phyloP scores from a whole-genome alignment of 495 filamentous ascomycete species.

The Bathelium albidoporum region DNA sequence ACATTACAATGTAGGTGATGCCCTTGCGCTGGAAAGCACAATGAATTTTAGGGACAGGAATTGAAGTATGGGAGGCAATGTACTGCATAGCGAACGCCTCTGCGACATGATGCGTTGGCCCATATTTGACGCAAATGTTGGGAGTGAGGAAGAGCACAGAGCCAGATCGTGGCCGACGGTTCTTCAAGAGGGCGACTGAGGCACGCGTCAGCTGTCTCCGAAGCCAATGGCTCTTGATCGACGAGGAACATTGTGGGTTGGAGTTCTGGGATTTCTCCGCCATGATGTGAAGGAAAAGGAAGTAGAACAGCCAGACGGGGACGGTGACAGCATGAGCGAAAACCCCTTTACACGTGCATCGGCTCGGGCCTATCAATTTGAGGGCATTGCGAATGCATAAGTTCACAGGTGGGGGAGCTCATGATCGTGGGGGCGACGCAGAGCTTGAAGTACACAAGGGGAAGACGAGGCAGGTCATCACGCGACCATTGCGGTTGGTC shows the following conservation, averaged over 20 bases:
- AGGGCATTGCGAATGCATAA: background rate
- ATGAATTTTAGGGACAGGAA: slow-evolving; percentile 43
- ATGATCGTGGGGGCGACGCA: slow-evolving; percentile 3
- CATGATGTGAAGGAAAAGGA: background rate
- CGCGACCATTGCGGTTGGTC: background rate
- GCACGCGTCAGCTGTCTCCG: background rate
- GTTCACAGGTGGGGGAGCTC: slow-evolving; percentile 3
- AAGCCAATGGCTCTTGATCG: slow-evolving; percentile 3
- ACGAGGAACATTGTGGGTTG: background rate
- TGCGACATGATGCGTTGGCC: background rate
- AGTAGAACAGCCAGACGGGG: background rate
- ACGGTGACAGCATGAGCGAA: background rate
- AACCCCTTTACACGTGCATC: background rate
- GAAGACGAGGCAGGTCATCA: background rate
- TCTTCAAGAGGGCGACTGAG: background rate
- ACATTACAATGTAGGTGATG: slow-evolving; percentile 42
- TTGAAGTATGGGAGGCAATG: slow-evolving; percentile 36
- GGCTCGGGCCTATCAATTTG: slow-evolving; percentile 1
- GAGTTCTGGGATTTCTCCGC: background rate
- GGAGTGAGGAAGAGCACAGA: background rate
- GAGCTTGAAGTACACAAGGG: background rate
- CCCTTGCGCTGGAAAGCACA: slow-evolving; percentile 38
- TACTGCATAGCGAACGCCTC: slow-evolving; percentile 33
- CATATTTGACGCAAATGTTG: slow-evolving; percentile 1
- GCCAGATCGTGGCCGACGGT: background rate